Base-by-base conservation (phyloP, 768 basidiomycete species). In the Mycena rebaudengoi region DNA sequence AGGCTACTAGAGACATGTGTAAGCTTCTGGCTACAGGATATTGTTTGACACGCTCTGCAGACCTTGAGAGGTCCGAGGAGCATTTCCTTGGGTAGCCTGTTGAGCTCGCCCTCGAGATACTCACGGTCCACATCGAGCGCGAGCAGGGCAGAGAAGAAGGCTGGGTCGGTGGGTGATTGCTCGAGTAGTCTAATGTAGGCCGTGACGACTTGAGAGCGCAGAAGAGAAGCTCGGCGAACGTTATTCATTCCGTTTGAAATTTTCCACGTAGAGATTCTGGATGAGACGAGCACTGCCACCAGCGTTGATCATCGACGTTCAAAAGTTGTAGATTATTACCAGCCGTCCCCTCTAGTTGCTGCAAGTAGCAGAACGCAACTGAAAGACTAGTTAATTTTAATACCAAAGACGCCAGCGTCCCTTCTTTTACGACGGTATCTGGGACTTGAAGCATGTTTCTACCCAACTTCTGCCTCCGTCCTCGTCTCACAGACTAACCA, bases 91-190 rank as follows among this genome's bases (percentile, higher is more conserved):
- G 58, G 58, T 4, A 68, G 59, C 5, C 37, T 58, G 39, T 61
- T 53, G 21, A 68, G 54, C 29, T 64, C 48, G 77, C 21, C 68
- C 68, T 54, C 73, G 73, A 28, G 88, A 73, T 63, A 87, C 16
- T 77, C 74, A 8, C 75, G 75, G 64, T 91, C 84, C 5, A 87
- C 79, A 1, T 86, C 83, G 41, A 89, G 77, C 28, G 79, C 72
- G 28, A 91, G 79, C 8, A 88, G 72, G 58, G 81, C 79, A 5
- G 80, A 74, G 81, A 85, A 91, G 74, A 90, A 87, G 5, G 77
- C 72, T 8, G 76, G 70, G 51, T 82, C 80, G 44, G 79, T 79
- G 6, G 85, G 83, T 32, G 74, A 85, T 73, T 21, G 10, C 23
- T 87, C 80, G 43, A 89, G 78, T 21, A 89, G 77, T 62, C 83